These are phyloP conservation scores for Monascus purpureus DNA, from an alignment of 495 filamentous ascomycete genomes.

Conservation along the genomic window DNA sequence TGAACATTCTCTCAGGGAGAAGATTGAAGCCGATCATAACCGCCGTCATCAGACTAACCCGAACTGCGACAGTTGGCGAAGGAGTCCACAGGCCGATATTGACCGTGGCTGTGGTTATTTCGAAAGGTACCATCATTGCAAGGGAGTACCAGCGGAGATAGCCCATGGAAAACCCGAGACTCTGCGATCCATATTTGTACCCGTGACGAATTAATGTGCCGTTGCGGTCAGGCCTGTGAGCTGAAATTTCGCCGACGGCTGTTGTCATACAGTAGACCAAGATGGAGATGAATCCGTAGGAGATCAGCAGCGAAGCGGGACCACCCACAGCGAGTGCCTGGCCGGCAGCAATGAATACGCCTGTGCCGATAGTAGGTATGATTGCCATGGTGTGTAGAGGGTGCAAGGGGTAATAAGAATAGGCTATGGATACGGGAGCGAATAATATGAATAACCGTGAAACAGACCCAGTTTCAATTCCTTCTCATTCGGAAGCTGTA, in stretches of 20 bases:
- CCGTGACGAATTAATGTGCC: conserved; percentile 45
- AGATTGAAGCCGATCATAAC: conserved; percentile 62
- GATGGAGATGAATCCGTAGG: conserved; percentile 33
- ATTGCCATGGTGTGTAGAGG: conserved; percentile 16
- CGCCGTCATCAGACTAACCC: conserved; percentile 56
- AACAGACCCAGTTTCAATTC: too few relatives aligned
- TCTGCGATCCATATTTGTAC: conserved; percentile 35
- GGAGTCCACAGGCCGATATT: conserved; percentile 69
- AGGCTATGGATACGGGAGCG: too few relatives aligned
- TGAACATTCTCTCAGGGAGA: conserved; percentile 65
- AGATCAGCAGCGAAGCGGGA: conserved; percentile 23
- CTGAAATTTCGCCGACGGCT: conserved; percentile 47
- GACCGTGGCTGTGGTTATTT: conserved; percentile 74
- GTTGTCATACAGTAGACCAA: conserved; percentile 48
- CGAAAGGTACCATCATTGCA: conserved; percentile 55
- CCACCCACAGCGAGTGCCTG: conserved; percentile 27
- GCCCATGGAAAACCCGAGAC: conserved; percentile 41
- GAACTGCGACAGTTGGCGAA: conserved; percentile 45
- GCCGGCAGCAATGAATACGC: conserved; percentile 25
- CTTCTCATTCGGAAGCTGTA: too few relatives aligned
- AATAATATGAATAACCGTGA: too few relatives aligned
- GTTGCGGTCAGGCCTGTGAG: conserved; percentile 40
- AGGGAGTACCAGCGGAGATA: conserved; percentile 43
- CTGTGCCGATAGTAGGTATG: conserved; percentile 25
- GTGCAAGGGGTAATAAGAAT: too few relatives aligned